Base-by-base conservation (phyloP, 352 stramenopile species). In the Thalassiosira pacifica region DNA sequence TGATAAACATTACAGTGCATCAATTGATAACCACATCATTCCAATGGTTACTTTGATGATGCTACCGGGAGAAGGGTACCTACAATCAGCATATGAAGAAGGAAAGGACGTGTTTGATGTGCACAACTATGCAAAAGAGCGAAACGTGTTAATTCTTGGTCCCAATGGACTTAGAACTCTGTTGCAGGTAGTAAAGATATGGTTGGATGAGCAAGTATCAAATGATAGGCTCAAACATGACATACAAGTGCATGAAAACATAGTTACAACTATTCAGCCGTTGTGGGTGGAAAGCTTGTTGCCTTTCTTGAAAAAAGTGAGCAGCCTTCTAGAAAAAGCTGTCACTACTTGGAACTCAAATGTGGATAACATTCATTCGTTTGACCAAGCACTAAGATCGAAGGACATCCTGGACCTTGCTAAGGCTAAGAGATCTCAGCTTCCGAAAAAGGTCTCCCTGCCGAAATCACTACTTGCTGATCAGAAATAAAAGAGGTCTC, bases 161-260 rank as follows among this genome's bases (percentile, higher is more conserved):
- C 64, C 64, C 34, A 57, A 42, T 27, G 64, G 64, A 37, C 24
- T 72, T 19, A 34, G 64, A 24, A 57, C 37, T n/a, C 52, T 57
- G 19, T 72, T 72, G 64, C 34, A 72, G 64, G 64, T 60, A 45
- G 40, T 55, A 13, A 72, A 72, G 37, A 72, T 72, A 57, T 59
- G 31, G 37, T 60, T 72, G n/a, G 64, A 72, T 1, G 64, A 72
- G 0, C 37, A 72, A 57, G 40, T 22, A 72, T 24, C 64, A 37
- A 52, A 59, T 34, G 37, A 72, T 42, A 72, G 64, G 64, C 64
- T 72, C 8, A 70, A 45, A 31, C 32, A 70, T 37, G 37, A 37
- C n/a, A n/a, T n/a, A 26, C 37, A 37, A 37, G 34, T 72, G 9
- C 16, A 57, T 27, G 64, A 72, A 48, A 72, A 72, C 19, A 72